phyloP scores from a whole-genome alignment of 2,329 filamentous ascomycete genomes.

The Ophiognomonia clavigignenti-juglandacearum region DNA sequence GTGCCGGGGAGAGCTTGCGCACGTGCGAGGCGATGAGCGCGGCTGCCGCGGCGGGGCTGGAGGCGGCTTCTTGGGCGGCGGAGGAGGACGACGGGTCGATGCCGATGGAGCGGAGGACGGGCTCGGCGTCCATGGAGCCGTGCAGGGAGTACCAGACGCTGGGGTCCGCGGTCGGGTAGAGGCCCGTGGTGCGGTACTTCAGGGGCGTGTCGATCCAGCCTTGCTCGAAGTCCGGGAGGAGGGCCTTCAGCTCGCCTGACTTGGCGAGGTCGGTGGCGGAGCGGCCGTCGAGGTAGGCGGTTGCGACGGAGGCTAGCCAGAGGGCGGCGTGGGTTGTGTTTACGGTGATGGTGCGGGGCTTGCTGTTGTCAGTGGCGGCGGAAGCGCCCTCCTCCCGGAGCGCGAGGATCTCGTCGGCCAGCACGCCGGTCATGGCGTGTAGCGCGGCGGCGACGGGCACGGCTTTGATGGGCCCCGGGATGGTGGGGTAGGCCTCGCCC shows the following conservation, averaged over 20 bases:
- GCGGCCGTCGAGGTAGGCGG: conserved; percentile 33
- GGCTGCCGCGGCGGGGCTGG: conserved; percentile 26
- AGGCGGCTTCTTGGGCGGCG: conserved; percentile 8
- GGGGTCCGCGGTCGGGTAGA: conserved; percentile 42
- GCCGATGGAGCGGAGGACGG: conserved; percentile 39
- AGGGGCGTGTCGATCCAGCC: conserved; percentile 31
- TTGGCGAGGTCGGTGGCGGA: conserved; percentile 25
- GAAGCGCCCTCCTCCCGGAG: conserved; percentile 27
- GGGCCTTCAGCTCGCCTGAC: conserved; percentile 25
- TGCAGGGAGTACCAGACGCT: conserved; percentile 46
- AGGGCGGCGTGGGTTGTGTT: conserved; percentile 42
- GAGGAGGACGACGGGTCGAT: conserved; percentile 36
- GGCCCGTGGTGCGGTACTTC: conserved; percentile 35
- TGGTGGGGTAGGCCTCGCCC: conserved; percentile 25
- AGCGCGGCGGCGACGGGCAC: conserved; percentile 26
- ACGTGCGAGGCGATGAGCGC: conserved; percentile 27
- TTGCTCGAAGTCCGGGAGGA: conserved; percentile 33
- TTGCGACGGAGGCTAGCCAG: conserved; percentile 36
- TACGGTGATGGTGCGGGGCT: conserved; percentile 28
- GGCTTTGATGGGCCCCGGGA: conserved; percentile 32
- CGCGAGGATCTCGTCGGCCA: conserved; percentile 30
- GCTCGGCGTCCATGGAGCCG: conserved; percentile 39
- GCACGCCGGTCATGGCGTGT: conserved; percentile 31
- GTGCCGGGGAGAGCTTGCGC: conserved; percentile 29
- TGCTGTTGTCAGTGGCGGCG: conserved; percentile 12